Evolutionary conservation across 2,329 filamentous ascomycete genomes (phyloP), one percentile per base, ranked within the genome.

Genomic region (Colletotrichum magnum): DNA sequence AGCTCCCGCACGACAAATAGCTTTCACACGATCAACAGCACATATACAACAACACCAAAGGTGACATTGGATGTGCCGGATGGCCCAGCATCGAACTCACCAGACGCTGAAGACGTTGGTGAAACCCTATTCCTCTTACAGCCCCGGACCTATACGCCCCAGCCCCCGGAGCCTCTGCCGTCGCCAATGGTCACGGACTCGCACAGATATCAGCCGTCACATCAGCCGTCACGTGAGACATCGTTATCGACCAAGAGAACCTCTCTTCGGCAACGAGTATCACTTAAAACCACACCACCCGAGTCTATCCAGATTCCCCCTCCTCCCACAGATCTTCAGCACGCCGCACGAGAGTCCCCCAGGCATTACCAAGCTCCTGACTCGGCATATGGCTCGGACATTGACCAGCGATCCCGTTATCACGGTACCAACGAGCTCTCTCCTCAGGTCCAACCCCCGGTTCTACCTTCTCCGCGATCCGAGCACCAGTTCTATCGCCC

Each of bases 401-500:
- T 80, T 13, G 86, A 87, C 21, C 78, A 75, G 66, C 72, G 16
- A 36, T 61, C 68, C 12, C 72, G 70, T 12, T 69, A 70, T 10
- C 74, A 77, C n/a, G 66, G 73, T 5, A 68, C 75, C 4, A 69
- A 71, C 15, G 78, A 81, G 21, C 78, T 83, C 52, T 76, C 81
- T 2, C 78, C 80, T 1, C 83, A 83, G 0, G 74, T 74, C 5
- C 75, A 84, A 16, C 77, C 75, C 2, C 81, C 80, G 0, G 78
- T 82, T 2, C 77, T 86, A 24, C 83, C 84, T 1, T 86, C 85
- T 4, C 86, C 86, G 3, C 80, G 81, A 18, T 87, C 86, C 0
- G 87, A 89, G 21, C 81, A 83, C 61, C 89, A 90, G 71, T 87
- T 84, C 72, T 91, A 90, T 77, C 87, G 86, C 12, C 89, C 89